Evolutionary conservation across 441 rosid species (phyloP), one percentile per base, ranked within the genome.

Genomic region (Brassica balearica): DNA sequence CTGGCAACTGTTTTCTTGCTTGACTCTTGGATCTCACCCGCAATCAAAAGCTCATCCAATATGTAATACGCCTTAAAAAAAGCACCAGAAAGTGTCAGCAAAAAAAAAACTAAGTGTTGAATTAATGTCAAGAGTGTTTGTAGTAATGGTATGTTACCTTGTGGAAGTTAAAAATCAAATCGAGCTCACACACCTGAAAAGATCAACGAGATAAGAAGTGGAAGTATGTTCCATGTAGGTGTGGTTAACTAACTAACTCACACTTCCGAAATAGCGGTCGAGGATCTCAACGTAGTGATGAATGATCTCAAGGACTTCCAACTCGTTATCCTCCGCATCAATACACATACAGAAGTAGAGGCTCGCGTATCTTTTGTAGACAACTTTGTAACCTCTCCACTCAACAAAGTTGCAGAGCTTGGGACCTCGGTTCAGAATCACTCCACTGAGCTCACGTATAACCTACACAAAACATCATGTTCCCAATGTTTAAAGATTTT

Each of bases 291-390:
- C 99, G 78, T 17, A 96, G 82, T 92, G 97, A 81, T 96, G 99
- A 74, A 96, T 96, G 34, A 94, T 91, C 81, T 94, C 98, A 3
- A 96, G 90, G 66, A 89, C 69, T 83, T 96, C 99, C 55, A 96
- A 73, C 83, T 92, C 99, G 19, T 96, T 96, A 87, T 96, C 97
- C 3, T 89, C 93, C 79, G 89, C 88, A 83, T 96, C 94, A 78
- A 91, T 81, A 82, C 99, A 94, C 99, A 96, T 94, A 85, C 98
- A 96, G 85, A 96, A 96, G 86, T 96, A 96, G 36, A 96, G 92
- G 78, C 99, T 91, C 60, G 99, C 98, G 84, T 96, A 96, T 84
- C 98, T 92, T 84, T 87, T 94, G 79, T 96, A 96, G 36, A 91
- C 99, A 73, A 96, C 98, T 69, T 92, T 94, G 76, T 80, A 83